A percentile compares a stretch with the other conserved stretches of the same genome.
Evolutionary conservation across 768 basidiomycete species (phyloP).

Genomic region (Symmetrospora coprosmae): DNA sequence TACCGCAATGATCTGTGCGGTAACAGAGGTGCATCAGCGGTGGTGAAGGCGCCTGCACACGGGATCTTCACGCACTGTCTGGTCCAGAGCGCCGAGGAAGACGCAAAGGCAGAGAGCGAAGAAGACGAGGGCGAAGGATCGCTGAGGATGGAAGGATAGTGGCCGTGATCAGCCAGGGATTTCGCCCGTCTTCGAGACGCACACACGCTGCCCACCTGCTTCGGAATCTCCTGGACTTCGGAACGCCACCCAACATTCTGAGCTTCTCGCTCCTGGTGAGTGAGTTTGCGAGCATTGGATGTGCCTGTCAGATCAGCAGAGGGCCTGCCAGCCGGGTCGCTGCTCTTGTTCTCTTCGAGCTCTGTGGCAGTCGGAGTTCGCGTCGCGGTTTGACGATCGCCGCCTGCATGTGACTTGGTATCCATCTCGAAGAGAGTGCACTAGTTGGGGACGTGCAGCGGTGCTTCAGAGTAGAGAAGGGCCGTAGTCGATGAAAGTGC

Average conservation of each 20-base stretch:
- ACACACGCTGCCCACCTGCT: background rate
- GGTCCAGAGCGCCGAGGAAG: conserved; percentile 9
- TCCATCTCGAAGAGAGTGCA: too few relatives aligned
- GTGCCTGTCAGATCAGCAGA: too few relatives aligned
- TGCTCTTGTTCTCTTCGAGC: too few relatives aligned
- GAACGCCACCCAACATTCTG: background rate
- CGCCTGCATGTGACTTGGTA: too few relatives aligned
- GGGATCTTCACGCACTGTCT: background rate
- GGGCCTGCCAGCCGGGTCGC: too few relatives aligned
- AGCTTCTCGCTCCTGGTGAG: conserved; percentile 12
- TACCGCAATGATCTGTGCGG: background rate
- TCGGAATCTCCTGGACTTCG: conserved; percentile 16
- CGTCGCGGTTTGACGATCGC: too few relatives aligned
- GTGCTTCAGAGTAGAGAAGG: too few relatives aligned
- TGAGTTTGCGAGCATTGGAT: too few relatives aligned
- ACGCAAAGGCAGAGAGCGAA: conserved; percentile 3
- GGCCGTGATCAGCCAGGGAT: background rate
- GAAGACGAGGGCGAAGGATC: conserved; percentile 4
- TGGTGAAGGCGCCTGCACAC: background rate
- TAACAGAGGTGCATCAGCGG: background rate
- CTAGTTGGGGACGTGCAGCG: too few relatives aligned
- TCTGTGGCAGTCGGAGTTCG: too few relatives aligned
- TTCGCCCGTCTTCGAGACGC: background rate
- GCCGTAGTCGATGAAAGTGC: too few relatives aligned
- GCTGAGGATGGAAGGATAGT: background rate